Base-by-base conservation (phyloP, 164 flowering plant genomes). In the Taxillus chinensis region DNA sequence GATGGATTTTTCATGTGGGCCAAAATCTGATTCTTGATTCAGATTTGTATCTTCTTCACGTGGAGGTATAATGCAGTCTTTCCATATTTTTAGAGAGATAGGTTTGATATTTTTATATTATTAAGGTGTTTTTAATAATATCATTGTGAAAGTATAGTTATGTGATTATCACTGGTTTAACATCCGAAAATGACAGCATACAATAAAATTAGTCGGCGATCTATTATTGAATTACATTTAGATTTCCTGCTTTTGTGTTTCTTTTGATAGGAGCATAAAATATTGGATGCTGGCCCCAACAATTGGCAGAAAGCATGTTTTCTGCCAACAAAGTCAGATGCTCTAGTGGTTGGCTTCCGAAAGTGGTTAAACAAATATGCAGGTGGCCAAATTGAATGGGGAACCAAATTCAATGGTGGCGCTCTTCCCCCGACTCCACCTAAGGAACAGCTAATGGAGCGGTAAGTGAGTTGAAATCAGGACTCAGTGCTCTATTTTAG, bases 241-340 rank as follows among this genome's bases (percentile, higher is more conserved):
- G 27, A 27, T 27, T 27, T 27, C 27, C 27, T 27, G 27, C 27
- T 27, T 27, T 27, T 27, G 27, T 27, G 27, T 27, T 27, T 27
- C 27, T 27, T 27, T 27, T 27, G 27, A 16, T 59, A 90, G 98
- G 98, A 93, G 65, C 85, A 62, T 12, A 90, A 82, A 67, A 72
- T 90, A 57, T 64, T 55, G 75, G 85, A 86, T 8, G 66, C 52
- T 39, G 98, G 97, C 42, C 60, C 74, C 50, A 64, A 69, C 27
- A 86, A 88, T 65, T 93, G 98, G 98, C 95, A 80, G 53, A 90
- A 86, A 64, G 81, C 84, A 41, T 85, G 90, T 71, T 90, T 78
- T 70, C 81, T 90, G 50, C 98, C 97, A 50, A 90, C 98, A 58
- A 88, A 89, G 60, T 71, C 96, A 45, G 96, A 93, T 73, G 89